These are phyloP conservation scores for Phytophthora nicotianae DNA, from an alignment of 352 stramenopile species.

Conservation along the genomic window DNA sequence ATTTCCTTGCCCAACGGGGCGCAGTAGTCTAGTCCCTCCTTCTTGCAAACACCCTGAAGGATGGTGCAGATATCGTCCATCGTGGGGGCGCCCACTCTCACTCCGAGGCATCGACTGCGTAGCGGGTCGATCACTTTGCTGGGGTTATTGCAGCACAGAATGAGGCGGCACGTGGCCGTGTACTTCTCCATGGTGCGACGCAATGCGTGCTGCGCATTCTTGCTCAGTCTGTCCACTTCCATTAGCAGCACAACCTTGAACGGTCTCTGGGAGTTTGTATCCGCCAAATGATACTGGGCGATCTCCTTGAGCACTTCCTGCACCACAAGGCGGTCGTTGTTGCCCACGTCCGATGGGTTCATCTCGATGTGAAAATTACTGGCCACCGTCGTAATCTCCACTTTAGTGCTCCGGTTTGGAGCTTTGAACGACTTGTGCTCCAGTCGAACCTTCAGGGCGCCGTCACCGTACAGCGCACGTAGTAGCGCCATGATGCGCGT, in stretches of 20 bases:
- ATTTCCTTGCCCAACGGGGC: conserved; percentile 92
- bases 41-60: conserved; percentile 90
- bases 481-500: conserved; percentile 97
- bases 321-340: conserved; percentile 96
- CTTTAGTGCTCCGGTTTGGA: conserved; percentile 83
- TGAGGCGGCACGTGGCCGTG: conserved; percentile 94
- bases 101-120: conserved; percentile 94
- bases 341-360: conserved; percentile 97
- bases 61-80: conserved; percentile 91
- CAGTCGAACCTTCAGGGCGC: conserved; percentile 90
- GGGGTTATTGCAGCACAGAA: conserved; percentile 97
- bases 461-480: conserved; percentile 94
- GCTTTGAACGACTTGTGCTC: conserved; percentile 95
- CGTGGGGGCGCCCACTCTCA: conserved; percentile 93
- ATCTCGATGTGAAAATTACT: conserved; percentile 99
- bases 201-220: conserved; percentile 97
- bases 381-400: conserved; percentile 98
- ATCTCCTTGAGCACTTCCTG: conserved; percentile 99
- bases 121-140: conserved; percentile 99
- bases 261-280: conserved; percentile 70
- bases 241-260: conserved; percentile 97
- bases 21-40: conserved; percentile 92
- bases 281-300: conserved; percentile 89
- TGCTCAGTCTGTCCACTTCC: conserved; percentile 97
- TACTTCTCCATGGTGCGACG: conserved; percentile 98